A percentile compares a stretch with the other conserved stretches of the same genome.
Conservation (phyloP, 768 basidiomycete species). For the Lactarius deliciosus region DNA sequence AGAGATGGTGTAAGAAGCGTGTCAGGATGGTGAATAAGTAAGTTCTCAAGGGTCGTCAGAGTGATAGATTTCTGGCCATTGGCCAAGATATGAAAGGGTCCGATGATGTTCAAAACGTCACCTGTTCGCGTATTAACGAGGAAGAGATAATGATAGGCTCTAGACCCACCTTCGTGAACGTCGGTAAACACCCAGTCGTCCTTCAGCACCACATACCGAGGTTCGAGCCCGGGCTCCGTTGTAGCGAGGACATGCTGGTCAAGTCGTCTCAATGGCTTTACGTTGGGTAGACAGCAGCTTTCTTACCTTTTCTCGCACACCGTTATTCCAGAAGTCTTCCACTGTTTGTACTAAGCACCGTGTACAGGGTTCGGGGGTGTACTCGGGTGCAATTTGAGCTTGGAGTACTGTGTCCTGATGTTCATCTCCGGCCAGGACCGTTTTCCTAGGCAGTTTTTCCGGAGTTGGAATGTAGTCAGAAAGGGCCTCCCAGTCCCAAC, state of each 20-base stretch:
- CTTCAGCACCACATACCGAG: constrained; percentile 55
- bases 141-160: not conserved
- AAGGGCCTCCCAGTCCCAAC: constrained; percentile 30
- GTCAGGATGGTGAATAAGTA: constrained; percentile 90
- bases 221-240: constrained; percentile 41
- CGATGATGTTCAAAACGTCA: constrained; percentile 80
- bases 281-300: not conserved
- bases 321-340: constrained; percentile 12
- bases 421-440: not conserved
- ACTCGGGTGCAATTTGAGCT: constrained; percentile 8
- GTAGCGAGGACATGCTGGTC: constrained; percentile 53
- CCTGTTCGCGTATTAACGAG: constrained; percentile 43
- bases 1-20: constrained; percentile 88
- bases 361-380: constrained; percentile 21
- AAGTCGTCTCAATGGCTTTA: not conserved
- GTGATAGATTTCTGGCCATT: constrained; percentile 41
- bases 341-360: constrained; percentile 20
- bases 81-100: constrained; percentile 38
- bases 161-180: constrained; percentile 52
- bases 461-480: constrained; percentile 31
- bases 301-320: constrained; percentile 25
- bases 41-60: constrained; percentile 61
- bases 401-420: not conserved
- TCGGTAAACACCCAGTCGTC: constrained; percentile 79
- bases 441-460: constrained; percentile 22